Conservation (phyloP, 768 basidiomycete species). For the Chlorophyllum brunneum region DNA sequence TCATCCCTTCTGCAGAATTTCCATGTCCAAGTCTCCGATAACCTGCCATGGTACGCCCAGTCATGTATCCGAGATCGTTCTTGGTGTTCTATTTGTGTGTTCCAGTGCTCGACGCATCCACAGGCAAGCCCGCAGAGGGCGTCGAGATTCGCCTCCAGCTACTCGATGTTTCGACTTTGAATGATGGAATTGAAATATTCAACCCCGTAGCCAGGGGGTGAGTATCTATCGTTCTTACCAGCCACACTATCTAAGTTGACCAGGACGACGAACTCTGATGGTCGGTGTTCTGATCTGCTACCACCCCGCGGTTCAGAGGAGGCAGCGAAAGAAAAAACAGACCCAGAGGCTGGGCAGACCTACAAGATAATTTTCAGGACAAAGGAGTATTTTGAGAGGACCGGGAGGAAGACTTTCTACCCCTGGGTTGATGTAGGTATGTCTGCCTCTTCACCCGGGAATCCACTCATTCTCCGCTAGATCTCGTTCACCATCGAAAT, state of each 20-base stretch:
- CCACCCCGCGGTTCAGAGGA: conserved; percentile 47
- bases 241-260: conserved; percentile 9
- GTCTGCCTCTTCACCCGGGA: background rate
- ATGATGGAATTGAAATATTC: conserved; percentile 41
- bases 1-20: background rate
- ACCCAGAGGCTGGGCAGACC: conserved; percentile 49
- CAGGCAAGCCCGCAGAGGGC: conserved; percentile 75
- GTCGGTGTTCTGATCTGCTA: conserved; percentile 77
- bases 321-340: conserved; percentile 35
- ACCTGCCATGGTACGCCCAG: conserved; percentile 77
- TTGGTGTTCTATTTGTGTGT: background rate
- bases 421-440: conserved; percentile 81
- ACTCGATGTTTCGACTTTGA: conserved; percentile 30
- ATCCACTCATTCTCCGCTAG: conserved; percentile 32
- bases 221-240: conserved; percentile 10
- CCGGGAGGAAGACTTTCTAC: conserved; percentile 71
- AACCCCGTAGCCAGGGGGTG: conserved; percentile 60
- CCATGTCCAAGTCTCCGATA: conserved; percentile 69
- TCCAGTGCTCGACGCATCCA: conserved; percentile 81
- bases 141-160: conserved; percentile 63
- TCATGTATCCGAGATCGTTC: background rate
- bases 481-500: conserved; percentile 73
- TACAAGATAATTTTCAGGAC: conserved; percentile 90
- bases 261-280: conserved; percentile 77
- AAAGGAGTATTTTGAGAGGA: conserved; percentile 72